Evolutionary conservation across 441 rosid species (phyloP), one percentile per base, ranked within the genome.

Genomic region (Viola pubescens): DNA sequence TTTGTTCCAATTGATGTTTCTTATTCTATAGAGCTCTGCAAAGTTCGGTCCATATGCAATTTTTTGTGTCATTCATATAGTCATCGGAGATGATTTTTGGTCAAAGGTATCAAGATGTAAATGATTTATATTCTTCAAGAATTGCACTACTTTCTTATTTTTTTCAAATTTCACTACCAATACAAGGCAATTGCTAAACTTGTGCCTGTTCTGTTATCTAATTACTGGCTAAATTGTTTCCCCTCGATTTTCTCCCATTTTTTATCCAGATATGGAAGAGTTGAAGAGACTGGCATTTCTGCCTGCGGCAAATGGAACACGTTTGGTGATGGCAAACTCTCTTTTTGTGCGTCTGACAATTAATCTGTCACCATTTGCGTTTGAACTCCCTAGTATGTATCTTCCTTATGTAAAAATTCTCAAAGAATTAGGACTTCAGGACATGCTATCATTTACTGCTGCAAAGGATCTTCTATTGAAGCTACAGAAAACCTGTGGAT

Each of bases 271-370:
- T 82, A 77, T 75, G 66, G 55, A 60, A 60, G 88, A 82, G 76
- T 73, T 94, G 81, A 83, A 68, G 74, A 79, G 73, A 57, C 89
- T 90, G 66, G 96, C 99, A 59, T 90, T 94, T 78, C 63, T 94
- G 70, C 96, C 97, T 55, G 92, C 89, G 73, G 99, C 99, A 26
- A 94, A 90, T 76, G 99, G 99, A 69, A 89, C 99, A 45, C 96
- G 99, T 58, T 74, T 94, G 72, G 91, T 94, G 73, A 78, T 84
- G 37, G 84, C 81, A 64, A 82, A 75, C 72, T 77, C 91, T 67
- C 97, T 90, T 61, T 94, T 94, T 71, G 91, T 74, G 58, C 96
- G 82, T 65, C 75, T 94, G 58, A 74, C 94, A 11, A 73, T 89
- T 63, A 89, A 90, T 66, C 74, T 94, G 73, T 91, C 99, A 44